Evolutionary conservation across 2,329 filamentous ascomycete genomes (phyloP).

Genomic region (Orbilia blumenaviensis): DNA sequence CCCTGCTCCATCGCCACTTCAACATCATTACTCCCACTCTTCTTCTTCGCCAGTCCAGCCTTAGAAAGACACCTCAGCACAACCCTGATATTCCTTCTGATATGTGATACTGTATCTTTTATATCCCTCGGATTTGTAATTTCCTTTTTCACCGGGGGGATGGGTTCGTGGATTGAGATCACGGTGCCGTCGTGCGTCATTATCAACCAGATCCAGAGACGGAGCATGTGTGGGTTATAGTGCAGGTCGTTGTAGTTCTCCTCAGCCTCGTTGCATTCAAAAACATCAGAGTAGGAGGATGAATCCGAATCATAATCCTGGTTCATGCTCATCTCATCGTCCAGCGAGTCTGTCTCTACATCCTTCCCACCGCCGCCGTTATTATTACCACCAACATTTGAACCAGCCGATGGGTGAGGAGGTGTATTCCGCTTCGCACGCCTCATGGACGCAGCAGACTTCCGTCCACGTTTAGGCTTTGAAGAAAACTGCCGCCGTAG

Average conservation of each 20-base stretch:
- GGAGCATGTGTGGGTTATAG: conserved; percentile 61
- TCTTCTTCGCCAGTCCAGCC: conserved; percentile 62
- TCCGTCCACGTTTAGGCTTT: conserved; percentile 25
- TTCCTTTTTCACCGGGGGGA: conserved; percentile 60
- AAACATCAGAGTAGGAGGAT: conserved; percentile 35
- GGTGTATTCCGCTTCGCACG: not conserved
- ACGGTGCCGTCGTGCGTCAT: conserved; percentile 62
- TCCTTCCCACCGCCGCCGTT: not conserved
- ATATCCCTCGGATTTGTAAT: conserved; percentile 30
- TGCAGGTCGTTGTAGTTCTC: conserved; percentile 53
- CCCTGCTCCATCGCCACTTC: conserved; percentile 60
- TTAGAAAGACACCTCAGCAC: conserved; percentile 57
- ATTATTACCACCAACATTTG: conserved; percentile 58
- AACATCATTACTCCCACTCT: conserved; percentile 64
- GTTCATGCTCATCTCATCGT: conserved; percentile 41
- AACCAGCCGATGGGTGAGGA: too few relatives aligned
- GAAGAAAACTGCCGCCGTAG: conserved; percentile 37
- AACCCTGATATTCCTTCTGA: conserved; percentile 56
- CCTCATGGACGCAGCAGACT: too few relatives aligned
- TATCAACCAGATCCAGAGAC: conserved; percentile 66
- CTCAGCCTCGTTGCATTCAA: conserved; percentile 54
- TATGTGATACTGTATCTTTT: conserved; percentile 56
- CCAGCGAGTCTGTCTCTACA: conserved; percentile 20
- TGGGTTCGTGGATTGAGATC: conserved; percentile 63
- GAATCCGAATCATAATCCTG: conserved; percentile 29